phyloP scores from a whole-genome alignment of 2,329 filamentous ascomycete genomes.

The Sporothrix luriei region DNA sequence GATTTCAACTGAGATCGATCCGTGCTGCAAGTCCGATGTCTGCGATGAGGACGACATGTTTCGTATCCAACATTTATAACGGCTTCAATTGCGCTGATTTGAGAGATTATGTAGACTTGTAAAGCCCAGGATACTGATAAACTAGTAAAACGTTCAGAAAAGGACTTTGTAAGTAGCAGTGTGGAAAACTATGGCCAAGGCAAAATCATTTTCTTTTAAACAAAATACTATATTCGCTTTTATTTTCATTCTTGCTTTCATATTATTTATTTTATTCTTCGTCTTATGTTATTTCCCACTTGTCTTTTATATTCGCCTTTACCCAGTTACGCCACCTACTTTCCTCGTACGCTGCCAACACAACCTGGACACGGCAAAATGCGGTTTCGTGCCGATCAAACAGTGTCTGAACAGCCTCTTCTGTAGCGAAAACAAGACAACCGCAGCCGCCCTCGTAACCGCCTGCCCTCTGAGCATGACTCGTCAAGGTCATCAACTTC shows the following conservation, averaged over 20 bases:
- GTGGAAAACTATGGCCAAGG: neutral
- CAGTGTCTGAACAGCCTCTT: neutral
- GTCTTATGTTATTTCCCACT: neutral
- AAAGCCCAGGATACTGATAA: neutral
- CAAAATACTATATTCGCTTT: neutral
- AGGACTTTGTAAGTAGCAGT: too few species aligned
- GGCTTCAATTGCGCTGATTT: neutral
- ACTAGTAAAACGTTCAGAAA: too few species aligned
- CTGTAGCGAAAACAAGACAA: neutral
- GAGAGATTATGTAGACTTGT: neutral
- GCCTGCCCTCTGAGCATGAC: constrained; percentile 10
- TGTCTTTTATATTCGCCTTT: neutral
- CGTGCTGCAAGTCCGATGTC: neutral
- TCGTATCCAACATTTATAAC: neutral
- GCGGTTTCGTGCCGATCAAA: constrained; percentile 23
- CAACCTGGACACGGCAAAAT: constrained; percentile 24
- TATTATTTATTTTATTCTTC: neutral
- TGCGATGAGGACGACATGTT: neutral
- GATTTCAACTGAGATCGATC: neutral
- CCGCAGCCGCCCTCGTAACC: neutral
- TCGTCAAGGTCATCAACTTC: constrained; percentile 20
- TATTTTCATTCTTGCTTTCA: neutral
- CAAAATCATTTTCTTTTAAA: neutral
- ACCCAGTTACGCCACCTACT: neutral
- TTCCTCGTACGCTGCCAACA: constrained; percentile 10